These are phyloP conservation scores for Macroventuria anomochaeta DNA, from an alignment of 2,329 filamentous ascomycete genomes.

Conservation along the genomic window DNA sequence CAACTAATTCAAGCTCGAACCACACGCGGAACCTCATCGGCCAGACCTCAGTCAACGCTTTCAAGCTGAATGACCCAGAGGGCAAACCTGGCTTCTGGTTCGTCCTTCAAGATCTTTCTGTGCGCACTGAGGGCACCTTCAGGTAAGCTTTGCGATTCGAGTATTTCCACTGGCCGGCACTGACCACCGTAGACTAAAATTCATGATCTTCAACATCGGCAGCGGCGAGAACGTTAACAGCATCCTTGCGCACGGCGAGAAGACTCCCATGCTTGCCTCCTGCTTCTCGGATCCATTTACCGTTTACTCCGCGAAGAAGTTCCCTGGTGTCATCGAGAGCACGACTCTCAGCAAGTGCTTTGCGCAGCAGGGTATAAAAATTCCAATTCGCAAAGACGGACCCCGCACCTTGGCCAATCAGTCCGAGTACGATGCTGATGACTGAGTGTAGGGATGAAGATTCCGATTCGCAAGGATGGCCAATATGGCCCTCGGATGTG, in stretches of 20 bases:
- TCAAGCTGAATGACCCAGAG: slow-evolving; percentile 77
- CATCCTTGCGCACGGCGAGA: slow-evolving; percentile 73
- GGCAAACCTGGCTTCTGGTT: slow-evolving; percentile 95
- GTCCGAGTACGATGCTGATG: slow-evolving; percentile 54
- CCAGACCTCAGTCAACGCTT: slow-evolving; percentile 86
- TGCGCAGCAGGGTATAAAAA: slow-evolving; percentile 92
- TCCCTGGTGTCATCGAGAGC: slow-evolving; percentile 95
- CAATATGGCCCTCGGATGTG: too few species aligned
- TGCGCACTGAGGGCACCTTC: slow-evolving; percentile 90
- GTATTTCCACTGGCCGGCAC: neutral
- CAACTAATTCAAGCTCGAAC: slow-evolving; percentile 60
- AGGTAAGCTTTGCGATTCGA: slow-evolving; percentile 63
- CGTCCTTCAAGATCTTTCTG: slow-evolving; percentile 91
- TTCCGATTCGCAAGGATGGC: too few species aligned
- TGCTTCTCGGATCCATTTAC: slow-evolving; percentile 89
- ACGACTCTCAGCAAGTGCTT: slow-evolving; percentile 91
- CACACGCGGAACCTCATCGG: slow-evolving; percentile 95
- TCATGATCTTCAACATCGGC: slow-evolving; percentile 86
- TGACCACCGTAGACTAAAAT: slow-evolving; percentile 62
- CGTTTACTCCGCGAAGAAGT: slow-evolving; percentile 97
- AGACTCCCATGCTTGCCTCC: slow-evolving; percentile 81
- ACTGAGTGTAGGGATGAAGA: slow-evolving; percentile 18
- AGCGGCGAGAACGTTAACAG: slow-evolving; percentile 54
- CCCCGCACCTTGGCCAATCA: slow-evolving; percentile 54
- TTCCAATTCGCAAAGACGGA: slow-evolving; percentile 91